Conservation (phyloP, 192 early-diverging fungal genomes). For the Entomortierella parvispora region DNA sequence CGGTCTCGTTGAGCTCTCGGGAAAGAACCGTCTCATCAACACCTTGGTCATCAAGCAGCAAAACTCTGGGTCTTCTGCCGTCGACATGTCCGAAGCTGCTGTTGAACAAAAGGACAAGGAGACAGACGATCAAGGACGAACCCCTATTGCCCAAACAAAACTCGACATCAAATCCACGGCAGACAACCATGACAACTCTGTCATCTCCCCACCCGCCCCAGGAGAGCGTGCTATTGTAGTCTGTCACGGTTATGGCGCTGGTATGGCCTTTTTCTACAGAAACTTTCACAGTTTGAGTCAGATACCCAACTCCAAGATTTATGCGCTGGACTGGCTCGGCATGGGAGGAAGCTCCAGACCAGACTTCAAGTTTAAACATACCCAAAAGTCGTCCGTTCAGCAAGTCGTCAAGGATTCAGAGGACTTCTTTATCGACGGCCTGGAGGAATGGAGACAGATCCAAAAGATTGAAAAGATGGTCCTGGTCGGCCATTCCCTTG, state of each 20-base stretch:
- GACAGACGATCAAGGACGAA: conserved; percentile 49
- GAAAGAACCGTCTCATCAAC: conserved; percentile 63
- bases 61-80: conserved; percentile 22
- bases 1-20: conserved; percentile 64
- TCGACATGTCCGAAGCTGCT: conserved; percentile 31
- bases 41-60: conserved; percentile 71
- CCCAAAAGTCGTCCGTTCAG: conserved; percentile 53
- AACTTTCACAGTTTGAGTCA: conserved; percentile 61
- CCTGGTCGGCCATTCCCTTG: conserved; percentile 85
- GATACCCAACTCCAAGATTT: conserved; percentile 66
- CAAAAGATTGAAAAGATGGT: conserved; percentile 87
- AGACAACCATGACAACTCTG: conserved; percentile 36
- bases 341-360: conserved; percentile 91
- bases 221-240: conserved; percentile 65
- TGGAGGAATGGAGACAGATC: conserved; percentile 87
- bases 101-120: conserved; percentile 22
- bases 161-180: conserved; percentile 35
- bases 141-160: conserved; percentile 42
- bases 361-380: conserved; percentile 61
- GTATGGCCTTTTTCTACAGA: conserved; percentile 80
- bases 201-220: conserved; percentile 45
- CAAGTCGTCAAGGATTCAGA: conserved; percentile 71
- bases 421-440: conserved; percentile 87
- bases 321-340: conserved; percentile 94
- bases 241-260: conserved; percentile 85